Base-by-base conservation (phyloP, 768 basidiomycete genomes). In the Harrya chromipes region DNA sequence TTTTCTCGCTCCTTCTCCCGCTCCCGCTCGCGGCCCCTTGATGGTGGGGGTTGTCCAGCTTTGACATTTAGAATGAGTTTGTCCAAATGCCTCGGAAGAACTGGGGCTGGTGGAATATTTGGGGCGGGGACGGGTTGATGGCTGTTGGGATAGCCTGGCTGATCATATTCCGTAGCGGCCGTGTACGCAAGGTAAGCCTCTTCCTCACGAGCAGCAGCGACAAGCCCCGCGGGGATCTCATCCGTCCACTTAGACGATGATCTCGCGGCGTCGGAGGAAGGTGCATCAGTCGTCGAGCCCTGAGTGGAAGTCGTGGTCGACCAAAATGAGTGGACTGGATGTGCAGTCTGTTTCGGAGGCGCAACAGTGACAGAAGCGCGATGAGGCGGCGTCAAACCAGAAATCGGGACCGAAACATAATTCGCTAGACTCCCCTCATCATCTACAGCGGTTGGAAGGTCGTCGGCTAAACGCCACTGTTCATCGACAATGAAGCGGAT, bases 401-500 rank as follows among this genome's bases (percentile, higher is more conserved):
- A 70, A 31, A 69, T 65, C 1, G 67, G 56, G 43, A 72, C 62
- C 38, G 86, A 84, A 50, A 98, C 84, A 65, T 95, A 97, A 71
- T 98, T 98, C 46, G 95, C 91, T 39, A 98, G 76, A 23, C 87
- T 87, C 27, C 95, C 95, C 60, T 93, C 89, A 64, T 97, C 94
- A 63, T 94, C 92, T 40, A 94, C 92, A 1, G 92, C 92, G 21
- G 87, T 85, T 6, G 90, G 87, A n/a, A 85, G 77, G 55, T 89
- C 83, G 55, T 85, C 79, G 3, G 87, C 81, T 7, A 87, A 81
- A 53, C 86, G 81, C 84, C 87, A 92, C 40, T 83, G 80, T 40
- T 87, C 90, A 66, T 98, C 95, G 52, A 98, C 90, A 56, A 97
- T 81, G 75, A 97, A 98, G 50, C 94, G 90, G 64, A 97, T 78